These are phyloP conservation scores for Hansenula sp. DNA, from an alignment of 1,139 yeast species.

Conservation along the genomic window DNA sequence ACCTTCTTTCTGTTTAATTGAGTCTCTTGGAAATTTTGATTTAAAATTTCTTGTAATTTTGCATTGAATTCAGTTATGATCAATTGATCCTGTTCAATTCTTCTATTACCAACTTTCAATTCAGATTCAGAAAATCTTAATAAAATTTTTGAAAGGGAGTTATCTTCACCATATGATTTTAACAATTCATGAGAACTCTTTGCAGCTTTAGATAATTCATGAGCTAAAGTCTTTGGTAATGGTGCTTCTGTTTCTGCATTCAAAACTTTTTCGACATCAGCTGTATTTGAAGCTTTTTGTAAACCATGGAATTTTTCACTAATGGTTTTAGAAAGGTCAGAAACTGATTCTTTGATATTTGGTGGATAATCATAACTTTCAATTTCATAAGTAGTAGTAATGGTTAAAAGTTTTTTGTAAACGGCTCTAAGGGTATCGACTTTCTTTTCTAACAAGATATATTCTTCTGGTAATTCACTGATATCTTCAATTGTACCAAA, in stretches of 20 bases:
- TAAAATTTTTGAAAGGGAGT: constrained; percentile 49
- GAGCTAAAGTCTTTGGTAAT: constrained; percentile 46
- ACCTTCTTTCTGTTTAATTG: constrained; percentile 61
- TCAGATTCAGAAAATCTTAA: constrained; percentile 54
- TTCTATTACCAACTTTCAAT: constrained; percentile 53
- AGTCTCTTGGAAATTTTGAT: constrained; percentile 57
- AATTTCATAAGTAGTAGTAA: constrained; percentile 67
- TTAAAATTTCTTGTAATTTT: constrained; percentile 46
- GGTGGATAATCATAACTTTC: constrained; percentile 88
- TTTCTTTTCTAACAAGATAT: constrained; percentile 58
- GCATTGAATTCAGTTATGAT: constrained; percentile 53
- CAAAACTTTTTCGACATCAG: constrained; percentile 55
- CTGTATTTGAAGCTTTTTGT: constrained; percentile 57
- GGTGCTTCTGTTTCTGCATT: constrained; percentile 25
- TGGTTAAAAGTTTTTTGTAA: constrained; percentile 68
- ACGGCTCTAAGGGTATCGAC: constrained; percentile 72
- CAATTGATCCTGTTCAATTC: constrained; percentile 62
- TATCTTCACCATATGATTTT: constrained; percentile 32
- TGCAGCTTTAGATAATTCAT: constrained; percentile 45
- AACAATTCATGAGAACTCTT: constrained; percentile 31
- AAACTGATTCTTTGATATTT: constrained; percentile 59
- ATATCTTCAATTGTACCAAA: constrained; percentile 67
- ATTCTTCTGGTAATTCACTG: constrained; percentile 71
- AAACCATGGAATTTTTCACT: constrained; percentile 52
- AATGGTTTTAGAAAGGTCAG: constrained; percentile 57